Evolutionary conservation across 2,329 filamentous ascomycete genomes (phyloP), one percentile per base, ranked within the genome.

Genomic region (Diaporthe capsici): DNA sequence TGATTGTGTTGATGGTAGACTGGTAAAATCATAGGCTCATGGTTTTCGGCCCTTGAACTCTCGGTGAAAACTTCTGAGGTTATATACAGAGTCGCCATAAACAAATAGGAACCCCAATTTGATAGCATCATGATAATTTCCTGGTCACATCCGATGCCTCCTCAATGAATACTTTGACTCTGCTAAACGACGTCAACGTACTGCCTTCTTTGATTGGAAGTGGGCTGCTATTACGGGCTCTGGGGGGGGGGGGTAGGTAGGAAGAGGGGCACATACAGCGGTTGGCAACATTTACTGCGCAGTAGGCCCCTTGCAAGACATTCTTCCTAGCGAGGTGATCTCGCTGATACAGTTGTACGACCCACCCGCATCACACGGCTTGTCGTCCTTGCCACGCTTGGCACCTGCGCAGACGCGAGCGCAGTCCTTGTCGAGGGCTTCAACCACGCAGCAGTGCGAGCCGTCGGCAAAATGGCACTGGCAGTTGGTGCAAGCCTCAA

Each of bases 301-400:
- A 25, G 13, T 42, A 25, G 57, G 57, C 6, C 57, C 57, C 57
- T 61, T 61, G 57, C 58, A 61, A 3, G 58, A 42, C 58, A 61
- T 61, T 12, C 58, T n/a, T 6, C 22, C 34, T 7, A 61, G 58
- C 34, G 58, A 42, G 12, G 58, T 61, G 4, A 61, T 25, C 6
- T n/a, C 22, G 37, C 58, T 42, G 58, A 61, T 42, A 34, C 58
- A 61, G 37, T 42, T 61, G 37, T 61, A 61, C 5, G 58, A 61
- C 9, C 58, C 58, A 39, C 58, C 58, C 8, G 58, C 58, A 28
- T 39, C 34, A n/a, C 58, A 61, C 0, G 58, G 58, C 58, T 61
- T 61, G 37, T 61, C 58, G 58, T 61, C 58, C 58, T 61, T 61
- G 4, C 58, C 58, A n/a, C 58, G 58, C 58, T 39, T n/a, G 34